Evolutionary conservation across 805 yeast genomes (phyloP), one percentile per base, ranked within the genome.

Genomic region (Naumovozyma castellii): DNA sequence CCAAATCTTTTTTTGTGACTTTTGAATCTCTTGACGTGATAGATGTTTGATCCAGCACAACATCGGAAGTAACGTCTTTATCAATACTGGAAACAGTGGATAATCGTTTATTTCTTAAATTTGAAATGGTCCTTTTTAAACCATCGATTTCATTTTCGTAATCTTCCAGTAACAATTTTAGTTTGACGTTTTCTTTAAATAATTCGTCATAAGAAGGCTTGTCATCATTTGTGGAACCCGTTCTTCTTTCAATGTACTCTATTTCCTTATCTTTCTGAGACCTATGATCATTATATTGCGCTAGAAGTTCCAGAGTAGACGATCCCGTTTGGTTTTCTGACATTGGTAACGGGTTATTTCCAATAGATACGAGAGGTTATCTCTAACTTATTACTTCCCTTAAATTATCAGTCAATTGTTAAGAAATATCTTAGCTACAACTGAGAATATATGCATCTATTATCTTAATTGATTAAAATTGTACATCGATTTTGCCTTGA

Each of bases 201-300:
- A 58, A 42, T 14, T 52, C 57, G 38, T 59, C 63, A 44, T 59
- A 56, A 3, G 55, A 35, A 5, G 50, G 53, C 18, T 40, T 43
- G 10, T 45, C 40, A 29, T 47, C 45, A 42, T 41, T 15, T 38
- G 18, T 19, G 13, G 32, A 14, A 5, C 38, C 36, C 3, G 33
- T 18, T 18, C 45, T 47, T 32, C 45, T 48, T 35, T 58, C 63
- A 19, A 56, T 50, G 31, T 53, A 47, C 17, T 56, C 59, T 12
- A 56, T 45, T 3, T 45, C 43, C 35, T 47, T 56, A 33, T 57
- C 61, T 41, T 51, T 50, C 38, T 56, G 53, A 12, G 46, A 43
- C 13, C 48, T 51, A 34, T 56, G 56, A 38, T 56, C 48, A 43
- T 59, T 46, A 39, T 56, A 59, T 41, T 56, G 53, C 13, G 54